Percentiles rank a stretch among this genome's conserved stretches.
phyloP scores from a whole-genome alignment of 768 basidiomycete genomes.

The Lenzites betulinus region DNA sequence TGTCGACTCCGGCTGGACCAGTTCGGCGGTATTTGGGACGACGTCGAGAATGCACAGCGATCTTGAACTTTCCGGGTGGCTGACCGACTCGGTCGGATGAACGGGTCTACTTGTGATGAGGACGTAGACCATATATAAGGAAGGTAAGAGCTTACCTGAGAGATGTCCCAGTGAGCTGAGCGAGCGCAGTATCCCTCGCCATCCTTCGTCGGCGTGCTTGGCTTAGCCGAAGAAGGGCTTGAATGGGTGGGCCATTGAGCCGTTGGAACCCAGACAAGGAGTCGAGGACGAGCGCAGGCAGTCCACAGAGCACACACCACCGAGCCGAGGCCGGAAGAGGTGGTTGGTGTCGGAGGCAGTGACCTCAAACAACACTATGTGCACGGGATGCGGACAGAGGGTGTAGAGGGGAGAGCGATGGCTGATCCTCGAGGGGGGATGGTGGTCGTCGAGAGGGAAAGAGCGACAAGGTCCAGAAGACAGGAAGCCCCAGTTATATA shows the following conservation, averaged over 20 bases:
- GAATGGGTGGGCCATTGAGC: conserved; percentile 2
- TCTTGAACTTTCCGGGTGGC: no score
- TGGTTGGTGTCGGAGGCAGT: not conserved
- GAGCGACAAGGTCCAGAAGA: not conserved
- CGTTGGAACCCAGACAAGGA: not conserved
- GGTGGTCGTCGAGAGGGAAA: not conserved
- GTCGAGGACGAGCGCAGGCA: not conserved
- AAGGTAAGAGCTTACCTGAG: no score
- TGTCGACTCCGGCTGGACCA: conserved; percentile 5
- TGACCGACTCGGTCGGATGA: not conserved
- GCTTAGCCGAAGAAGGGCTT: not conserved
- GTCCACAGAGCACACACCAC: not conserved
- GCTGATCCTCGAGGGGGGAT: not conserved
- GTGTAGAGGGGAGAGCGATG: not conserved
- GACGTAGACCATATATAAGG: not conserved
- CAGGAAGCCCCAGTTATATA: no score
- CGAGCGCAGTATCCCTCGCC: no score
- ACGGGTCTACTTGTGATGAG: not conserved
- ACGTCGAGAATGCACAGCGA: no score
- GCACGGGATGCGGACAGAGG: not conserved
- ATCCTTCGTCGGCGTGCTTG: not conserved
- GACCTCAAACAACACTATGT: not conserved
- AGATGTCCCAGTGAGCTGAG: no score
- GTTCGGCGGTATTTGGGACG: not conserved
- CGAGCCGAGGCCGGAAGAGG: no score